These are phyloP conservation scores for Neopestalotiopsis sp. DNA, from an alignment of 2,329 filamentous ascomycete species.

Conservation along the genomic window DNA sequence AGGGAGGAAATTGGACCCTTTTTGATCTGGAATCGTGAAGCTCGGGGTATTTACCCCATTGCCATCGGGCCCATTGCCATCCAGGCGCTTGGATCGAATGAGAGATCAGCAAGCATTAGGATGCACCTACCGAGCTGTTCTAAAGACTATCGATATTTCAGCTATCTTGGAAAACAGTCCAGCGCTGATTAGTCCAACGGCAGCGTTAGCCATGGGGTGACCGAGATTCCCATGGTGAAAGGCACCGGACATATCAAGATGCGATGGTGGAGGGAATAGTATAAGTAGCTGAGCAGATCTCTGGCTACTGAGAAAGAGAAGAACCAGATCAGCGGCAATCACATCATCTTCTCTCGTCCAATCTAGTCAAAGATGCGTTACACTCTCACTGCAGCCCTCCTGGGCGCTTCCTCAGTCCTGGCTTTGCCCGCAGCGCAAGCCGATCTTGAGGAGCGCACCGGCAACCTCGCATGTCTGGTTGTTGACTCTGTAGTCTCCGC, in stretches of 20 bases:
- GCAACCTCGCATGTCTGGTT: conserved; percentile 11
- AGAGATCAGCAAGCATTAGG: too few relatives aligned
- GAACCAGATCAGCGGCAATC: not conserved
- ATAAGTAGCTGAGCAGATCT: not conserved
- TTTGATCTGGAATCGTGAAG: not conserved
- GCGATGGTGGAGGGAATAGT: not conserved
- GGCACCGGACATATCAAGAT: too few relatives aligned
- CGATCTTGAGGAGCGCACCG: conserved; percentile 10
- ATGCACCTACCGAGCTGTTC: not conserved
- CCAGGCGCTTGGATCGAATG: too few relatives aligned
- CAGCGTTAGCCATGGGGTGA: not conserved
- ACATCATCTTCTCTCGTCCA: not conserved
- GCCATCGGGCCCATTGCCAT: too few relatives aligned
- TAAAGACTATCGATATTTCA: not conserved
- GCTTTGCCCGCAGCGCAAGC: conserved; percentile 12
- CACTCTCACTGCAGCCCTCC: conserved; percentile 1
- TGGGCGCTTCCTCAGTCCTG: conserved; percentile 10
- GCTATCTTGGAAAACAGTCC: not conserved
- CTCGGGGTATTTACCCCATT: too few relatives aligned
- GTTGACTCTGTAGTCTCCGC: not conserved
- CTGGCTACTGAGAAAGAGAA: too few relatives aligned
- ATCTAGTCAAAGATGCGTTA: conserved; percentile 3
- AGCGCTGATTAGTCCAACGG: not conserved
- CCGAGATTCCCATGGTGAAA: not conserved
- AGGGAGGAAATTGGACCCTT: not conserved